Evolutionary conservation across 2,329 filamentous ascomycete genomes (phyloP).

Genomic region (Dactylellina sp.): DNA sequence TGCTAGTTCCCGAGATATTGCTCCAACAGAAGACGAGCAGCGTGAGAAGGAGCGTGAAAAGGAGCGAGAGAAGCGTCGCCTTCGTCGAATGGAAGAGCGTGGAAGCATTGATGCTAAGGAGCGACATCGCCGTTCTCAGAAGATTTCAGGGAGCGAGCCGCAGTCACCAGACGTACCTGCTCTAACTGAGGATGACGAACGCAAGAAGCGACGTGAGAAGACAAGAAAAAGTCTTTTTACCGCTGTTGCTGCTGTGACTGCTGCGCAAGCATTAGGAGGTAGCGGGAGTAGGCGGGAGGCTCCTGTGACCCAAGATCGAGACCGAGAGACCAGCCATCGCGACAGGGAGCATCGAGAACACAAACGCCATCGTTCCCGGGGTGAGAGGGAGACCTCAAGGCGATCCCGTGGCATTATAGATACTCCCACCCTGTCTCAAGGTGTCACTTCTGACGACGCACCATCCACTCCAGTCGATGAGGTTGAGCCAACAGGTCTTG

Average conservation of each 20-base stretch:
- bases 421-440: conserved; percentile 46
- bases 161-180: conserved; percentile 8
- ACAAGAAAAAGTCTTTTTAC: conserved; percentile 36
- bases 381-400: conserved; percentile 27
- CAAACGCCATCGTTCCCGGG: conserved; percentile 18
- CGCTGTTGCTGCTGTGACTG: conserved; percentile 44
- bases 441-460: conserved; percentile 40
- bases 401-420: conserved; percentile 35
- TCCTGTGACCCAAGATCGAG: conserved; percentile 31
- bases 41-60: conserved; percentile 45
- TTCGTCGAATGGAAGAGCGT: conserved; percentile 39
- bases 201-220: conserved; percentile 45
- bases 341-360: conserved; percentile 21
- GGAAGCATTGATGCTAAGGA: conserved; percentile 23
- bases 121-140: conserved; percentile 38
- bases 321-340: conserved; percentile 27
- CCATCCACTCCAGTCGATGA: conserved; percentile 51
- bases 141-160: conserved; percentile 34
- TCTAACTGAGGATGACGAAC: conserved; percentile 43
- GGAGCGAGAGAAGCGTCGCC: conserved; percentile 47
- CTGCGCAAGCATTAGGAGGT: conserved; percentile 33
- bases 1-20: conserved; percentile 32
- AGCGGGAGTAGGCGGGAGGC: conserved; percentile 46
- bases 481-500: conserved; percentile 35
- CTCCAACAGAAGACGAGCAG: conserved; percentile 41